phyloP scores from a whole-genome alignment of 1,139 yeast species.

The Candida smagusa region DNA sequence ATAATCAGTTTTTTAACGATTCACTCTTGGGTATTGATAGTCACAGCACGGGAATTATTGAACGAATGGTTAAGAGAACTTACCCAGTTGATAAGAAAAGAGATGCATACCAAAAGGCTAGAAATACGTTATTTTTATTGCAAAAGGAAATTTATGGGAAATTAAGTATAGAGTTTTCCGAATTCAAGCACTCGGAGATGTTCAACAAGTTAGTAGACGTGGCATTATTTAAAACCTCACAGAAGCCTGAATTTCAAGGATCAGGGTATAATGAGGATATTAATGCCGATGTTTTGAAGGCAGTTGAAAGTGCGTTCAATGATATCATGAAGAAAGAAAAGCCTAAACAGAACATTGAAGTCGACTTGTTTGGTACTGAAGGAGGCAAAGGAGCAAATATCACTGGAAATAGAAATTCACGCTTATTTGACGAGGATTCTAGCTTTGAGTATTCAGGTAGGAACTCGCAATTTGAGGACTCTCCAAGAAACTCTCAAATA shows the following conservation, averaged over 20 bases:
- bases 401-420: conserved; percentile 19
- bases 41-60: conserved; percentile 6
- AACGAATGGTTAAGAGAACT: conserved; percentile 5
- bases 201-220: conserved; percentile 37
- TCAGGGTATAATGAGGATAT: conserved; percentile 14
- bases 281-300: conserved; percentile 50
- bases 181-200: conserved; percentile 44
- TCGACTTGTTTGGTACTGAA: conserved; percentile 35
- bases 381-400: conserved; percentile 11
- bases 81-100: conserved; percentile 2
- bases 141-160: conserved; percentile 51
- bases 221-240: conserved; percentile 5
- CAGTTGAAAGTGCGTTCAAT: conserved; percentile 69
- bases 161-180: conserved; percentile 53
- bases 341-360: neutral
- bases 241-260: conserved; percentile 2
- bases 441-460: neutral
- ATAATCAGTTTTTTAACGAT: conserved; percentile 5
- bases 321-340: conserved; percentile 48
- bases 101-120: conserved; percentile 40
- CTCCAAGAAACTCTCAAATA: neutral
- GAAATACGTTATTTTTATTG: conserved; percentile 53
- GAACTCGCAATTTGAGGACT: neutral
- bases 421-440: conserved; percentile 31
- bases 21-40: conserved; percentile 7